phyloP scores from a whole-genome alignment of 1,284 basidiomycete genomes.

The Schizophyllum amplum region DNA sequence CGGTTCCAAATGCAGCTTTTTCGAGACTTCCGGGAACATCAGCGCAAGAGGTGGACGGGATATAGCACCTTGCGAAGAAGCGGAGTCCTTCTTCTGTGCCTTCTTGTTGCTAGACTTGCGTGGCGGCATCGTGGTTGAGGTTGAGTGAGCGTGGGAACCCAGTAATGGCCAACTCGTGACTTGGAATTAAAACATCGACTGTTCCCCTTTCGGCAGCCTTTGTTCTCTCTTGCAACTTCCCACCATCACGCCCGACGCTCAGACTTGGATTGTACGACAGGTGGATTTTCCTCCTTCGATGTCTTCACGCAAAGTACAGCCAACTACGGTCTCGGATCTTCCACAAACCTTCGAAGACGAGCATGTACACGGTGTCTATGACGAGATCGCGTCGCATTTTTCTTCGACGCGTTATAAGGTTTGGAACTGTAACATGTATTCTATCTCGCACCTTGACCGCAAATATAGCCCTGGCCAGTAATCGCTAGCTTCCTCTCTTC shows the following conservation, averaged over 20 bases:
- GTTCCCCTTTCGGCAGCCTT: neutral
- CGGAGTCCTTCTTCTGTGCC: neutral
- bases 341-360: constrained; percentile 35
- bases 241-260: neutral
- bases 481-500: constrained; percentile 75
- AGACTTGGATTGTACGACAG: too few relatives aligned
- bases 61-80: neutral
- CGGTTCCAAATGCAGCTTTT: constrained; percentile 38
- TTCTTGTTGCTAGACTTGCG: neutral
- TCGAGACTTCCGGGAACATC: constrained; percentile 21
- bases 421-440: constrained; percentile 11
- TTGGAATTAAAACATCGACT: too few relatives aligned
- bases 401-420: constrained; percentile 93
- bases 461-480: constrained; percentile 85
- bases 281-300: neutral
- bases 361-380: constrained; percentile 84
- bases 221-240: neutral
- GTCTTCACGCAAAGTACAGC: neutral
- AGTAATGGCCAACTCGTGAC: neutral
- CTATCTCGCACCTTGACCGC: neutral
- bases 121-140: neutral
- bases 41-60: neutral
- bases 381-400: constrained; percentile 88
- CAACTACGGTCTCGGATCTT: neutral
- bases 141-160: neutral